phyloP scores from a whole-genome alignment of 176 grass and related monocot species.

The Elaeis guineensis region DNA sequence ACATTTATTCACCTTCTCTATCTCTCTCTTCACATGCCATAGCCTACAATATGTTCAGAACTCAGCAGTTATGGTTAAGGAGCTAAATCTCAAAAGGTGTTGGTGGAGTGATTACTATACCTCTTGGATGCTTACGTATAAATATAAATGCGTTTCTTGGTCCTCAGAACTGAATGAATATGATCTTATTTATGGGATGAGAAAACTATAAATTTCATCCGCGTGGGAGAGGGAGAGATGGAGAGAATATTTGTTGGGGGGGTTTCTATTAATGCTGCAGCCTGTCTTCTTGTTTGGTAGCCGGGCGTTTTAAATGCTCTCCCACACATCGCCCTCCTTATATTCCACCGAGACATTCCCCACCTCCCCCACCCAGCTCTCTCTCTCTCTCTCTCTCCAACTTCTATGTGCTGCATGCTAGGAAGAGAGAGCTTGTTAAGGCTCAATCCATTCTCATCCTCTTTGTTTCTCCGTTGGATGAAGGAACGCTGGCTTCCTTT shows the following conservation, averaged over 20 bases:
- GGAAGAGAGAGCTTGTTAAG: too few relatives aligned
- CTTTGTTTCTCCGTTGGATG: not conserved
- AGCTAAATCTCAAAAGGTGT: conserved; percentile 16
- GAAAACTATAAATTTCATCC: not conserved
- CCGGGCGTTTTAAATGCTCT: conserved; percentile 13
- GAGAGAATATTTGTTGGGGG: not conserved
- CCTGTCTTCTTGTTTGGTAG: conserved; percentile 11
- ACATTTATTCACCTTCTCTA: not conserved
- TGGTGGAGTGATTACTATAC: not conserved
- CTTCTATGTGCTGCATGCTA: not conserved
- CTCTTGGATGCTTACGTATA: not conserved
- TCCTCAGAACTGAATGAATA: not conserved
- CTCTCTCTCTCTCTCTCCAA: not conserved
- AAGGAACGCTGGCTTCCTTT: too few relatives aligned
- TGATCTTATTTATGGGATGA: not conserved
- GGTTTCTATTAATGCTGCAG: conserved; percentile 22
- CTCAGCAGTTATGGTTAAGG: not conserved
- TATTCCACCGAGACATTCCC: conserved; percentile 11
- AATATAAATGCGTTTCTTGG: not conserved
- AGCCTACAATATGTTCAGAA: not conserved
- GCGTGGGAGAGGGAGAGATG: not conserved
- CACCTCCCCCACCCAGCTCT: not conserved
- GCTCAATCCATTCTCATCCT: not conserved
- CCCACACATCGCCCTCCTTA: conserved; percentile 7
- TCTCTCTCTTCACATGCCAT: not conserved